Percentiles rank a stretch among this genome's conserved stretches.
phyloP scores from a whole-genome alignment of 345 rosid genomes.

The Nephelium lappaceum region DNA sequence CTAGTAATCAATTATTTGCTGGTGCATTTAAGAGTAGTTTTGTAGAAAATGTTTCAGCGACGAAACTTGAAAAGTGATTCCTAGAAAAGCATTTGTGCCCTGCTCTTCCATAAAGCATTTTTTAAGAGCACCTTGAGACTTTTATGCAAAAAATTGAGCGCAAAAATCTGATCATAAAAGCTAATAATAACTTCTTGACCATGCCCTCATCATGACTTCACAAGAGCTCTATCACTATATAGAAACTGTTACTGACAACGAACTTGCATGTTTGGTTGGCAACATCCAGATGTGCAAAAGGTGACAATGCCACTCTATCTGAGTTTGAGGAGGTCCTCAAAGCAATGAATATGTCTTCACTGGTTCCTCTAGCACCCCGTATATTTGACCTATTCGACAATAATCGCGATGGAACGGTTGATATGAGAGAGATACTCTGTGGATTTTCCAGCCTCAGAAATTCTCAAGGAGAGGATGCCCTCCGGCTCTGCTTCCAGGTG shows the following conservation, averaged over 20 bases:
- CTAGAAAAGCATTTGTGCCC: too few species aligned
- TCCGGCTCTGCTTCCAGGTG: conserved; percentile 66
- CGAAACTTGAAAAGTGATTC: too few species aligned
- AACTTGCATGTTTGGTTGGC: neutral
- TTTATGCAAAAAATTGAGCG: too few species aligned
- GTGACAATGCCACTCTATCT: conserved; percentile 62
- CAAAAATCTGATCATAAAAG: too few species aligned
- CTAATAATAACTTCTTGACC: neutral
- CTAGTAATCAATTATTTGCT: too few species aligned
- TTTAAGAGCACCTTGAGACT: too few species aligned
- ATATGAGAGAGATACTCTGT: conserved; percentile 68
- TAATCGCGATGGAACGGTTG: conserved; percentile 66
- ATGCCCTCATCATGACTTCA: neutral
- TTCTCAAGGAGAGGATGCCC: conserved; percentile 68
- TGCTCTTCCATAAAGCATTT: too few species aligned
- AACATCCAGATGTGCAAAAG: conserved; percentile 55
- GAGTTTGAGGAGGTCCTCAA: conserved; percentile 67
- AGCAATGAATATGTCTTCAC: conserved; percentile 65
- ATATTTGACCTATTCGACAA: conserved; percentile 63
- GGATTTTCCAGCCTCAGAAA: conserved; percentile 71
- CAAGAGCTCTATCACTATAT: neutral
- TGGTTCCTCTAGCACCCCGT: conserved; percentile 60
- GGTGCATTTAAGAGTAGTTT: too few species aligned
- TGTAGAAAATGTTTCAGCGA: too few species aligned
- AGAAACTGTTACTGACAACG: neutral